A percentile compares a stretch with the other conserved stretches of the same genome.
phyloP scores from a whole-genome alignment of 345 rosid genomes.

The Linum tenue region DNA sequence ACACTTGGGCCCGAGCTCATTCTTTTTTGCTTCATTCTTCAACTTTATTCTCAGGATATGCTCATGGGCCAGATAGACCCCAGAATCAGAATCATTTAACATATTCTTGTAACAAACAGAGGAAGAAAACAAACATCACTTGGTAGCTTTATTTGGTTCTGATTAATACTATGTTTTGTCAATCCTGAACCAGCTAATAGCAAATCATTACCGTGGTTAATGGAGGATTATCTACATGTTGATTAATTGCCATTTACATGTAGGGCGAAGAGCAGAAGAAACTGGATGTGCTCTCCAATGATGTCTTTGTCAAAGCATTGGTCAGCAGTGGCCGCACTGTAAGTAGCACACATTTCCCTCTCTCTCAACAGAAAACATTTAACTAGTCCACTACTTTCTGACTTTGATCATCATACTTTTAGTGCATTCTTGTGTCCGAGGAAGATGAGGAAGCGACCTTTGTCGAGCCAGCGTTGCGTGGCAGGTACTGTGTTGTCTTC shows the following conservation, averaged over 20 bases:
- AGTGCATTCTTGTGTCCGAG: conserved; percentile 96
- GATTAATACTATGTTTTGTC: neutral
- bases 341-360: conserved; percentile 18
- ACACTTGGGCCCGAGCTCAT: neutral
- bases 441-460: conserved; percentile 94
- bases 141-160: too few species aligned
- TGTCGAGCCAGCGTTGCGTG: conserved; percentile 68
- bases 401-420: neutral
- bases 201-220: neutral
- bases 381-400: neutral
- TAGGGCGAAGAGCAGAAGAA: conserved; percentile 99
- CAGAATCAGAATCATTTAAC: too few species aligned
- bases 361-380: too few species aligned
- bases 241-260: neutral
- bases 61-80: too few species aligned
- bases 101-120: too few species aligned
- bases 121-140: too few species aligned
- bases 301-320: conserved; percentile 86
- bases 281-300: conserved; percentile 90
- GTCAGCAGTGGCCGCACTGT: conserved; percentile 96
- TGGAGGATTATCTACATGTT: neutral
- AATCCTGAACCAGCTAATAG: neutral
- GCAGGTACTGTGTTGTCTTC: conserved; percentile 87
- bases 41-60: neutral
- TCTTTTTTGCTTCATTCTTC: neutral